These are phyloP conservation scores for Sungouiella blattae DNA, from an alignment of 805 yeast genomes.

Conservation along the genomic window DNA sequence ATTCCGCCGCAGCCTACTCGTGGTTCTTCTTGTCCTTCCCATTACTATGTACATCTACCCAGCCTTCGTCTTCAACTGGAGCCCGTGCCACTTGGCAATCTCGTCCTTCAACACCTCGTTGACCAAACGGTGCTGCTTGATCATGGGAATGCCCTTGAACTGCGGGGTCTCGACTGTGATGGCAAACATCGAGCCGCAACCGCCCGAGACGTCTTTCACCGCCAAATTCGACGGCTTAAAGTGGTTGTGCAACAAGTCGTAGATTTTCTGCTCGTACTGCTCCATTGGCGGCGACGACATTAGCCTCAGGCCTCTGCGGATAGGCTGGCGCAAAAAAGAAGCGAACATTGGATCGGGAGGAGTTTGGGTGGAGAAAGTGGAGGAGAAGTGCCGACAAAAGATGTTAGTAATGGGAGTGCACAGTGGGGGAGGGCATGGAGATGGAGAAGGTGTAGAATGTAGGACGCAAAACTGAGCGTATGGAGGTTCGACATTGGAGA, in stretches of 20 bases:
- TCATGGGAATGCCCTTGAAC: conserved; percentile 78
- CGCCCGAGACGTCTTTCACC: conserved; percentile 83
- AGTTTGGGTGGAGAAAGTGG: background rate
- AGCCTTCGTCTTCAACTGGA: conserved; percentile 76
- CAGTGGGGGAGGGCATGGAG: background rate
- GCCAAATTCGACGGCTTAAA: conserved; percentile 60
- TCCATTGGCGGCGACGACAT: conserved; percentile 34
- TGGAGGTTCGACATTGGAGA: no score
- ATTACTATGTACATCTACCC: conserved; percentile 13
- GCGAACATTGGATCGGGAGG: background rate
- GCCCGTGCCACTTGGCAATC: conserved; percentile 90
- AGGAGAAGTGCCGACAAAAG: background rate
- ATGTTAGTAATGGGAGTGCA: conserved; percentile 5
- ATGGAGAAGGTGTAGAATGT: no score
- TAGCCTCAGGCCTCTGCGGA: background rate
- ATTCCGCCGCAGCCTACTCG: background rate
- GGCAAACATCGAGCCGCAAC: conserved; percentile 98
- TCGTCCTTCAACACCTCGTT: conserved; percentile 80
- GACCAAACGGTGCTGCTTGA: conserved; percentile 90
- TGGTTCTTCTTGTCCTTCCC: background rate
- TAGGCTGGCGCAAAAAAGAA: background rate
- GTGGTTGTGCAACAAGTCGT: conserved; percentile 47
- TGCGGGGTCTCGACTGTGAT: conserved; percentile 67
- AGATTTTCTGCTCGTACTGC: conserved; percentile 64
- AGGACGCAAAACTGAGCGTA: no score